A percentile compares a stretch with the other conserved stretches of the same genome.
Conservation (phyloP, 352 stramenopile species). For the Pythium rhizo-oryzae region DNA sequence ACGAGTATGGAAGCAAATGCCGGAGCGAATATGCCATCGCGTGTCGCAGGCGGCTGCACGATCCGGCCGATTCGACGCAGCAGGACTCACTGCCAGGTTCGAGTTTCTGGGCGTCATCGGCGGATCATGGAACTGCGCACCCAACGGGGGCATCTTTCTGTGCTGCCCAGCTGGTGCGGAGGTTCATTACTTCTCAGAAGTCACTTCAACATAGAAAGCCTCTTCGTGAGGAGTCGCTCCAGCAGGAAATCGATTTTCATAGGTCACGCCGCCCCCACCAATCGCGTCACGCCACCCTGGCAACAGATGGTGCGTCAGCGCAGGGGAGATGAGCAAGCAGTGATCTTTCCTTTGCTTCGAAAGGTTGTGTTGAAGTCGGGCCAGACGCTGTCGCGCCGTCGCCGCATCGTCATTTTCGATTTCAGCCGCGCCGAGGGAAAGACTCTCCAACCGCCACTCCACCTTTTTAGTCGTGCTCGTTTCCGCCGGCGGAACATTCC, state of each 20-base stretch:
- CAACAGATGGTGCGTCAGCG: conserved; percentile 18
- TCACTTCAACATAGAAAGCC: neutral
- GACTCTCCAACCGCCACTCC: neutral
- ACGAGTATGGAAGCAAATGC: neutral
- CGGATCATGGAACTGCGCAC: neutral
- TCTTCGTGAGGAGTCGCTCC: neutral
- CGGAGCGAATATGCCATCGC: neutral
- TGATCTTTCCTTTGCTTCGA: conserved; percentile 11
- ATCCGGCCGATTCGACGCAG: neutral
- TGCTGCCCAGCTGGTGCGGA: neutral
- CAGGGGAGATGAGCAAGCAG: conserved; percentile 11
- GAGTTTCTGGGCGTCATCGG: neutral
- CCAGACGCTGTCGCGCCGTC: conserved; percentile 4
- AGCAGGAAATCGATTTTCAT: conserved; percentile 7
- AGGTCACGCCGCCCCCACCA: neutral
- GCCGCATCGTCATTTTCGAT: conserved; percentile 19
- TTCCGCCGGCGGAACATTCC: conserved; percentile 2
- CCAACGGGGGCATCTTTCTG: neutral
- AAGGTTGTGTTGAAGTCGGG: conserved; percentile 27
- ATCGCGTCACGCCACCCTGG: conserved; percentile 12
- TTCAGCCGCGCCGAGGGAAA: neutral
- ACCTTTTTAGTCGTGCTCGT: conserved; percentile 8
- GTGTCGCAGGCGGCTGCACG: conserved; percentile 7
- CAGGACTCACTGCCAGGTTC: neutral
- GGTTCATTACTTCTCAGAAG: conserved; percentile 16